Base-by-base conservation (phyloP, 176 grass and related monocot species). In the Triticum dicoccoides region DNA sequence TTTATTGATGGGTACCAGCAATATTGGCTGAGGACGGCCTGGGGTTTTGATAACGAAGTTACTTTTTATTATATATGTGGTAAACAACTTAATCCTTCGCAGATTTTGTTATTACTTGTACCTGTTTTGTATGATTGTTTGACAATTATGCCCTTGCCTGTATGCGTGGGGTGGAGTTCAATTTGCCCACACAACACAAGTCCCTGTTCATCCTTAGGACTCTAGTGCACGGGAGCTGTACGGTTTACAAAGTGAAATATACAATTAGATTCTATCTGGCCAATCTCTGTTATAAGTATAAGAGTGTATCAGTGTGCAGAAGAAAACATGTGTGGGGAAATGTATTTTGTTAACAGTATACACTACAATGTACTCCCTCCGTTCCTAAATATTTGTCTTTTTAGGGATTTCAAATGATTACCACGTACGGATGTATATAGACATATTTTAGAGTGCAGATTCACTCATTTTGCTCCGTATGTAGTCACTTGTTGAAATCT, bases 61-160 rank as follows among this genome's bases (percentile, higher is more conserved):
- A 99, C 92, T 88, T 99, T 99, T 83, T 99, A 99, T 91, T 99
- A 99, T 69, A 92, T 96, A 92, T 99, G 97, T 88, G 97, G 97
- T 99, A 94, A 87, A 79, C n/a, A 37, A 77, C 83, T 82, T 86
- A 77, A 74, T 63, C 79, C 56, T 83, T 80, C 80, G 33, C 76
- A 67, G 18, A 12, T 44, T 61, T 64, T 86, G 37, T 86, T 83
- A 77, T 79, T 69, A 29, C 10, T 65, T 81, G 38, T 54, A 87
- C 59, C 25, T 83, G 21, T 68, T 87, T 51, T 38, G 7, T 3
- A 9, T 84, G 65, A 0, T 7, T 84, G 38, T 30, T 87, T 9
- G 24, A 72, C 12, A 35, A 42, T 3, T 33, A 21, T 33, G 25
- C 45, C 29, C 4, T 77, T 77, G 47, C 56, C 15, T 77, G 74